These are phyloP conservation scores for Entomortierella lignicola DNA, from an alignment of 192 early-diverging fungal genomes.

Conservation along the genomic window DNA sequence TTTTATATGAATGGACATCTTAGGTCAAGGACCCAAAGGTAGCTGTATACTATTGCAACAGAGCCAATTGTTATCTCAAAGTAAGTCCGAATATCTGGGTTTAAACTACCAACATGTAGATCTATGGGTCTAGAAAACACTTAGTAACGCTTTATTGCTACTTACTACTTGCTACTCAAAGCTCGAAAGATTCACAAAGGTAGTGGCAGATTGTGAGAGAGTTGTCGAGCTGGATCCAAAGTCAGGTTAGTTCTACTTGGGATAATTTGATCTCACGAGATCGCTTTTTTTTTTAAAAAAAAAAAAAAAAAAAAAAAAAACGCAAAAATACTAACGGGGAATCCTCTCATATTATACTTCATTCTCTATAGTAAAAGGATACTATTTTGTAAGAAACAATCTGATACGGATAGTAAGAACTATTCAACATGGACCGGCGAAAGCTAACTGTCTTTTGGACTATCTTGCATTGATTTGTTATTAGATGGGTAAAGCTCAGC, in stretches of 20 bases:
- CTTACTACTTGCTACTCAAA: no score
- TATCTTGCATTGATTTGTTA: not conserved
- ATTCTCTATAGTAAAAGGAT: constrained; percentile 67
- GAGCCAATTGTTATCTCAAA: constrained; percentile 80
- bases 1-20: not conserved
- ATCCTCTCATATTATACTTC: constrained; percentile 6
- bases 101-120: not conserved
- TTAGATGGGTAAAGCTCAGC: constrained; percentile 45
- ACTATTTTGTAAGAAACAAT: constrained; percentile 67
- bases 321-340: not conserved
- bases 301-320: no score
- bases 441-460: no score
- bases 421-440: no score
- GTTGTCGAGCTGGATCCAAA: constrained; percentile 75
- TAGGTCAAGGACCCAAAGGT: constrained; percentile 72
- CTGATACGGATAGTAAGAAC: not conserved
- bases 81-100: constrained; percentile 14
- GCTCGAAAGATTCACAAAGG: constrained; percentile 66
- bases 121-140: not conserved
- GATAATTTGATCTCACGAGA: not conserved
- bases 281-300: not conserved
- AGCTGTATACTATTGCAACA: constrained; percentile 83
- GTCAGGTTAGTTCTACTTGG: constrained; percentile 61
- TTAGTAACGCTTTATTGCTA: not conserved
- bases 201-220: constrained; percentile 70